These are phyloP conservation scores for Lenwebbia sp. DNA, from an alignment of 345 rosid species.

Conservation along the genomic window DNA sequence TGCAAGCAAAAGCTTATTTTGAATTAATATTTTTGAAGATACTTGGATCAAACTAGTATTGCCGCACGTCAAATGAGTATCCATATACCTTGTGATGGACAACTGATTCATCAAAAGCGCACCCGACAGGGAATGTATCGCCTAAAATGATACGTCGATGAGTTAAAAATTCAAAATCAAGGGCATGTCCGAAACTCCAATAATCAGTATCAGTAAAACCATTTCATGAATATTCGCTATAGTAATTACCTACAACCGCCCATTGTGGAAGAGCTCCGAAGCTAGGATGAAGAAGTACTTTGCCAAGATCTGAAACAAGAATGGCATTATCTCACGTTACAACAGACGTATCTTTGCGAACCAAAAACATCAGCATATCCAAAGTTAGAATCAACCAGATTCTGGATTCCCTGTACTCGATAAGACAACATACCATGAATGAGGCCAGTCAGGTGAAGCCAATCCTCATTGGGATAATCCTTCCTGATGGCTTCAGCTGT, in stretches of 20 bases:
- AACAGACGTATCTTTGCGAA: not conserved
- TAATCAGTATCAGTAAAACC: not conserved
- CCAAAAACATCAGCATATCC: not conserved
- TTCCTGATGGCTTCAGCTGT: conserved; percentile 57
- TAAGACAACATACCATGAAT: conserved; percentile 32
- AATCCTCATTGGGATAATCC: conserved; percentile 49
- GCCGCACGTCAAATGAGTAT: not conserved
- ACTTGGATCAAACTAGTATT: no score
- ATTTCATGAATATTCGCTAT: not conserved
- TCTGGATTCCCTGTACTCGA: not conserved
- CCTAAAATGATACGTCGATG: conserved; percentile 25
- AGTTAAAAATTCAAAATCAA: not conserved
- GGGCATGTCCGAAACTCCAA: not conserved
- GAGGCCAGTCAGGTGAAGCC: conserved; percentile 60
- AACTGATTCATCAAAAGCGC: conserved; percentile 64
- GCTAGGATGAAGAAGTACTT: conserved; percentile 59
- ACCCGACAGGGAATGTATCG: conserved; percentile 75
- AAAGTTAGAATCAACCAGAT: not conserved
- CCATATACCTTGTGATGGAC: conserved; percentile 34
- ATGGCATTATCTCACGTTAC: not conserved
- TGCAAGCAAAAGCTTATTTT: not conserved
- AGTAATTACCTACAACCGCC: conserved; percentile 74
- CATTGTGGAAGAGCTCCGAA: conserved; percentile 89
- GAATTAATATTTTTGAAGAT: not conserved
- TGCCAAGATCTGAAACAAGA: conserved; percentile 56